Evolutionary conservation across 2,329 filamentous ascomycete species (phyloP).

Genomic region (Plectosphaerella plurivora): DNA sequence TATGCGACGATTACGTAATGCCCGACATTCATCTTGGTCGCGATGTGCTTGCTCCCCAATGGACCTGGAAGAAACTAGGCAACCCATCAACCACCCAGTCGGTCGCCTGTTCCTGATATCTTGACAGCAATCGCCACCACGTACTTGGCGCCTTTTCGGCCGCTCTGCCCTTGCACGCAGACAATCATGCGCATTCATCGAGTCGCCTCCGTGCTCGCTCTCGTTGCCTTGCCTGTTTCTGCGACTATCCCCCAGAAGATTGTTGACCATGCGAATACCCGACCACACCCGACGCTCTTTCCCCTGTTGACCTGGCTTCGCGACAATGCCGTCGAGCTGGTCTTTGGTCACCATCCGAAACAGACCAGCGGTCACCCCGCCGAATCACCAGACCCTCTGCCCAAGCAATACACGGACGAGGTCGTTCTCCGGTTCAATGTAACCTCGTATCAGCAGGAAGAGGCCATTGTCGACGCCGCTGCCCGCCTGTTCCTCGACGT

Average conservation of each 20-base stretch:
- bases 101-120: too few relatives aligned
- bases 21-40: too few relatives aligned
- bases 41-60: too few relatives aligned
- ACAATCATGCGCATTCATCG: background rate
- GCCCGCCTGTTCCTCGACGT: slow-evolving; percentile 79
- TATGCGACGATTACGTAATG: too few relatives aligned
- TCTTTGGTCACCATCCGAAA: slow-evolving; percentile 41
- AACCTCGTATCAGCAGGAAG: slow-evolving; percentile 62
- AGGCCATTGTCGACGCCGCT: slow-evolving; percentile 66
- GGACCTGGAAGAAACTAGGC: too few relatives aligned
- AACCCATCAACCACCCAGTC: too few relatives aligned
- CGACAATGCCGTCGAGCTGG: slow-evolving; percentile 42
- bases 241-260: background rate
- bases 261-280: background rate
- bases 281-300: slow-evolving; percentile 24
- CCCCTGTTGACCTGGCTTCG: slow-evolving; percentile 47
- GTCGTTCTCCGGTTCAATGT: slow-evolving; percentile 89
- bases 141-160: too few relatives aligned
- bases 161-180: too few relatives aligned
- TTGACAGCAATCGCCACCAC: too few relatives aligned
- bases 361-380: slow-evolving; percentile 22
- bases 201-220: background rate
- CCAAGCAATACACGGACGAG: slow-evolving; percentile 65
- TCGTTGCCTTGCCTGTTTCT: background rate
- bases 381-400: slow-evolving; percentile 41